Base-by-base conservation (phyloP, 2,329 filamentous ascomycete genomes). In the Colletotrichum orchidophilum region DNA sequence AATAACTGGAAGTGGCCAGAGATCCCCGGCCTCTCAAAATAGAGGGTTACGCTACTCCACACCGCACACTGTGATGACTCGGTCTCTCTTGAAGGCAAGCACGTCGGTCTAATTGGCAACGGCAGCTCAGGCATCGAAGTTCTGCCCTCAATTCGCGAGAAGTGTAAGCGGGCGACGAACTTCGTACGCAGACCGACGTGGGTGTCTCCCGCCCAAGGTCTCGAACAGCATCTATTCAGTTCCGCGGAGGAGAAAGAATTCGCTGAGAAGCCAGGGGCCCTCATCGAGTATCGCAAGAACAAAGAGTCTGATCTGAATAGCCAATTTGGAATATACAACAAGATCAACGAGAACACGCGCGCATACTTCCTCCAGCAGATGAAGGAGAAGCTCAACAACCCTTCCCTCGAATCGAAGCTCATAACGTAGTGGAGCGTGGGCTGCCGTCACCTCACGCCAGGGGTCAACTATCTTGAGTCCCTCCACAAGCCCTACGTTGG, bases 1-100 rank as follows among this genome's bases (percentile, higher is more conserved):
- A 87, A 86, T 71, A 84, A 87, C 29, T 88, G 86, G 82, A 87
- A 84, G 72, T 88, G 86, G 84, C 87, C 87, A 1, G 81, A 85
- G 21, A 82, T 88, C 7, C 78, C 84, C 0, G 84, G 83, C 0
- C 76, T 88, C 3, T 75, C 84, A 2, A 75, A 76, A 11, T 90
- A 87, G 74, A 76, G 82, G 53, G 87, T 87, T 9, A 77, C 82
- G 1, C 74, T 88, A 12, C 79, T 90, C 29, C 88, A 90, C 75
- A 88, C 85, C 3, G 87, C 87, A 2, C 80, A 79, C 21, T 90
- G 87, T 87, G 85, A 86, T 2, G 79, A 82, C 63, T 79, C 80
- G 0, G 74, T 83, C 12, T 77, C 80, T 11, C 76, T 84, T 0
- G 76, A 74, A 27, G 81, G 80, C 2, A 81, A 81, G 59, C 77